Percentiles rank a stretch among this genome's conserved stretches.
Conservation (phyloP, 208 protist genomes). For the Angomonas ambiguus region DNA sequence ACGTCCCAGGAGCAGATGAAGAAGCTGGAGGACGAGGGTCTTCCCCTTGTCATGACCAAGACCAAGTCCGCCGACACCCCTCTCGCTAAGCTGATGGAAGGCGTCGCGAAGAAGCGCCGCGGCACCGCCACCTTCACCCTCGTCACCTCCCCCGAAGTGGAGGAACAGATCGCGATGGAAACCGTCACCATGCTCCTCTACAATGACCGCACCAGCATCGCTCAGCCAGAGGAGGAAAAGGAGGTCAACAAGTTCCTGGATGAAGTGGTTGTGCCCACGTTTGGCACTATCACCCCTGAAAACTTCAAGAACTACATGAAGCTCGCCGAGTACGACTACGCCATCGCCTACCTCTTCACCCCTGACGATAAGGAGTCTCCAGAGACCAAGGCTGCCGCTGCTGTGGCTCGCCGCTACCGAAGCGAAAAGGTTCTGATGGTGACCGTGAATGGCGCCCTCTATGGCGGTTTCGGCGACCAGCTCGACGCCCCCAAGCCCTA, state of each 20-base stretch:
- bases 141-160: conserved; percentile 44
- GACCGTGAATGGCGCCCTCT: conserved; percentile 68
- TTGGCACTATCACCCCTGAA: conserved; percentile 63
- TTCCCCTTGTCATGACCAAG: conserved; percentile 48
- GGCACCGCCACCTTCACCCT: conserved; percentile 51
- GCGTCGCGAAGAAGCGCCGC: conserved; percentile 35
- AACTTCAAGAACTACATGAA: conserved; percentile 73
- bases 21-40: conserved; percentile 42
- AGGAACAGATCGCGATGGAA: conserved; percentile 45
- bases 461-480: conserved; percentile 47
- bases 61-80: conserved; percentile 33
- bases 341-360: conserved; percentile 70
- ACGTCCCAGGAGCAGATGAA: conserved; percentile 44
- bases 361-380: conserved; percentile 14
- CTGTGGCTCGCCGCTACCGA: conserved; percentile 69
- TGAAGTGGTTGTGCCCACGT: conserved; percentile 33
- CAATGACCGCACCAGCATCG: conserved; percentile 44
- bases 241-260: conserved; percentile 49
- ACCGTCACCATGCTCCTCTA: conserved; percentile 53
- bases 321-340: conserved; percentile 18
- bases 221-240: conserved; percentile 22
- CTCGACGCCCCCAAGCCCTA: conserved; percentile 62
- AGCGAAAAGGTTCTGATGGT: conserved; percentile 59
- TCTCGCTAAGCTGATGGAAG: conserved; percentile 23
- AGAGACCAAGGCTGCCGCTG: conserved; percentile 26